Percentiles rank a stretch among this genome's conserved stretches.
These are phyloP conservation scores for Globisporangium nagaii DNA, from an alignment of 352 stramenopile genomes.

Conservation along the genomic window DNA sequence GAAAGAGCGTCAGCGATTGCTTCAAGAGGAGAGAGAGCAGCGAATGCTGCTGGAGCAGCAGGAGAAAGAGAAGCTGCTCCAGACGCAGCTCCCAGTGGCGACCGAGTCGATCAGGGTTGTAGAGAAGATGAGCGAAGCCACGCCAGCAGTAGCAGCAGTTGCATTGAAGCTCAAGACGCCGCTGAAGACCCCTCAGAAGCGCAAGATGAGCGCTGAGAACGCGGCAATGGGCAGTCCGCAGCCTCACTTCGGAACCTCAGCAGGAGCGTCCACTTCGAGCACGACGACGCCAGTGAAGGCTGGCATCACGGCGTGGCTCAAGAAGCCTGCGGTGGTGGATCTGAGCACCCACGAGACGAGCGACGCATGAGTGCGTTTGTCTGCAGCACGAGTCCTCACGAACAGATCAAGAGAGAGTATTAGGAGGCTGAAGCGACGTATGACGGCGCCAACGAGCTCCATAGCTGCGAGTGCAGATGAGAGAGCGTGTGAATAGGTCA, in stretches of 20 bases:
- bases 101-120: neutral
- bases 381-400: too few relatives aligned
- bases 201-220: slow-evolving; percentile 10
- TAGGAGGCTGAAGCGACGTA: too few relatives aligned
- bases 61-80: neutral
- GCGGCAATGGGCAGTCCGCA: slow-evolving; percentile 2
- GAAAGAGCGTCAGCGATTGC: slow-evolving; percentile 23
- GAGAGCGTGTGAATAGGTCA: neutral
- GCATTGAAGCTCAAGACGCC: slow-evolving; percentile 3
- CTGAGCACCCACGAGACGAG: slow-evolving; percentile 1
- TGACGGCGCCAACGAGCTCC: too few relatives aligned
- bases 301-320: slow-evolving; percentile 15
- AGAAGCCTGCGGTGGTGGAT: slow-evolving; percentile 12
- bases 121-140: neutral
- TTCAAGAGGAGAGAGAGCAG: slow-evolving; percentile 16
- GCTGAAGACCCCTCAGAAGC: slow-evolving; percentile 9
- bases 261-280: neutral
- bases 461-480: neutral
- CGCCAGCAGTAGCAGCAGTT: too few relatives aligned
- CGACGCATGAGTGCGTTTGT: neutral
- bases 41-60: slow-evolving; percentile 19
- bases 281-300: slow-evolving; percentile 10
- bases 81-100: neutral
- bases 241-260: neutral
- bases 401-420: too few relatives aligned